A percentile compares a stretch with the other conserved stretches of the same genome.
Evolutionary conservation across 768 basidiomycete species (phyloP).

Genomic region (Phallus indusiatus): DNA sequence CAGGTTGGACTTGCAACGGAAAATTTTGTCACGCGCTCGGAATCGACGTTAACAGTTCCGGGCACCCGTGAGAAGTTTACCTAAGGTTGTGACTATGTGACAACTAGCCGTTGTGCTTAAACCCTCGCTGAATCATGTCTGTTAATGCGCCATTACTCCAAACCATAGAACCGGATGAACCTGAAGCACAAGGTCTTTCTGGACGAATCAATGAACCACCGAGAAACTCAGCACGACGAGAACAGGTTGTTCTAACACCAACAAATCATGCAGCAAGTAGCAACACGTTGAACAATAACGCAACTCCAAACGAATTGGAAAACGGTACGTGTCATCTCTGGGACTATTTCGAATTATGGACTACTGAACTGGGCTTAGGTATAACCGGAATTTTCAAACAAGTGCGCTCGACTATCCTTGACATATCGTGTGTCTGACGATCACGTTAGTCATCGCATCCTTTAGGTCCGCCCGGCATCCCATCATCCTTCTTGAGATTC

Average conservation of each 20-base stretch:
- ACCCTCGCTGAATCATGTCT: conserved; percentile 1
- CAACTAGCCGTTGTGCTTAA: not conserved
- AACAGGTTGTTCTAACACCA: conserved; percentile 51
- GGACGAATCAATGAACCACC: conserved; percentile 27
- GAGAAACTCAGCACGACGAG: conserved; percentile 20
- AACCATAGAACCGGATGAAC: conserved; percentile 82
- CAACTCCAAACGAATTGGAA: conserved; percentile 60
- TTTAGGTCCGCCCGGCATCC: not conserved
- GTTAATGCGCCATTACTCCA: conserved; percentile 44
- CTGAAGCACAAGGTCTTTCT: conserved; percentile 21
- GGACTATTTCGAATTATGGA: not conserved
- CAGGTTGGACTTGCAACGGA: no score
- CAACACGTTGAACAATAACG: conserved; percentile 35
- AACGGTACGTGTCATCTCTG: conserved; percentile 40
- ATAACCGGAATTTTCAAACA: conserved; percentile 71
- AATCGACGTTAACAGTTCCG: no score
- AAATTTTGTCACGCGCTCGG: no score
- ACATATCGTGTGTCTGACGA: not conserved
- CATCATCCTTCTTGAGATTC: conserved; percentile 13
- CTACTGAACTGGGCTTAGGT: conserved; percentile 30
- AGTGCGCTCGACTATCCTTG: conserved; percentile 28
- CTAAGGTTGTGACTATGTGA: no score
- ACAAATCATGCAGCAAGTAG: conserved; percentile 29
- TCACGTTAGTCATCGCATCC: conserved; percentile 58
- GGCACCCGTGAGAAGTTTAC: no score